Evolutionary conservation across 306 rosid species (phyloP).

Genomic region (Clitoria ternatea): DNA sequence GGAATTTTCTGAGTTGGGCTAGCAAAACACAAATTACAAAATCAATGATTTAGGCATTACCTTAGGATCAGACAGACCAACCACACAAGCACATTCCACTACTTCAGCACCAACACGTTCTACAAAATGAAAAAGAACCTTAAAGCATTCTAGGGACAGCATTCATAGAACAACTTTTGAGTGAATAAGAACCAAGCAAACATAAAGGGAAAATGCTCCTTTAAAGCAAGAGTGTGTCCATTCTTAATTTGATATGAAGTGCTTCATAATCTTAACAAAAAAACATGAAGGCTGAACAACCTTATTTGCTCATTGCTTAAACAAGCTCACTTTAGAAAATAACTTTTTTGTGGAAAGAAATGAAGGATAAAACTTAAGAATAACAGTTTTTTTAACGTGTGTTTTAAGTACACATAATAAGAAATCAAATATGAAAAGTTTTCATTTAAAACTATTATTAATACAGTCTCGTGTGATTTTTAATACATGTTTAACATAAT

Average conservation of each 20-base stretch:
- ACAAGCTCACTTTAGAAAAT: not conserved
- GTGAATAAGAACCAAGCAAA: not conserved
- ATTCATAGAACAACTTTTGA: not conserved
- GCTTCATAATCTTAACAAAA: not conserved
- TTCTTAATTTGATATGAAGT: not conserved
- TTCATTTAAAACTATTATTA: too few relatives aligned
- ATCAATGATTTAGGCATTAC: not conserved
- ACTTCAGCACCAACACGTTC: not conserved
- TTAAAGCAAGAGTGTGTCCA: not conserved
- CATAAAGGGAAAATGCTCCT: not conserved
- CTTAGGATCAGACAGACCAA: constrained; percentile 1
- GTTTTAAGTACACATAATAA: too few relatives aligned
- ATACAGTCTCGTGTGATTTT: too few relatives aligned
- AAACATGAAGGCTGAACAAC: not conserved
- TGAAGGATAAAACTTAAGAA: too few relatives aligned
- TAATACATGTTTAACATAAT: too few relatives aligned
- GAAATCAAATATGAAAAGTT: too few relatives aligned
- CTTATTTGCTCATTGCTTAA: not conserved
- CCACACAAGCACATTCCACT: not conserved
- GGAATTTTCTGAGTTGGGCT: not conserved
- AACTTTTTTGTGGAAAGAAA: not conserved
- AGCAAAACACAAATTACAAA: not conserved
- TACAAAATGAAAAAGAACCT: not conserved
- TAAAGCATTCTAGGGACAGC: not conserved
- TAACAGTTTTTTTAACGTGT: too few relatives aligned